Base-by-base conservation (phyloP, 768 basidiomycete genomes). In the Auricularia cornea region DNA sequence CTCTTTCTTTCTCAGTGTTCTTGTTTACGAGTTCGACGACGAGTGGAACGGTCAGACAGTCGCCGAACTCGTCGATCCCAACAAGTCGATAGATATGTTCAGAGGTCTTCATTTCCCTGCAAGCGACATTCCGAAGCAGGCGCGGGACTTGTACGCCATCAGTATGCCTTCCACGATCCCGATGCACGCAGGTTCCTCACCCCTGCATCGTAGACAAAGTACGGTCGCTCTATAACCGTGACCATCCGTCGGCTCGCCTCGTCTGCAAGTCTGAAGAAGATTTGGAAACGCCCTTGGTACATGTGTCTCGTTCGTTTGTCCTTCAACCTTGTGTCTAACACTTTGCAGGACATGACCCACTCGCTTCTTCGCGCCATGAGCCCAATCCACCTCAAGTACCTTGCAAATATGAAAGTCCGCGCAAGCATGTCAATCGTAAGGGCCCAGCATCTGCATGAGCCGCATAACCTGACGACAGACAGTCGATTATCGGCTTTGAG, bases 281-380 rank as follows among this genome's bases (percentile, higher is more conserved):
- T 72, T 78, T 94, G 5, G 81, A 87, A 56, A 73, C 74, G 4
- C 90, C 90, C 3, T 74, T 92, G 62, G 84, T 86, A 71, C 51
- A 79, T 76, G 20, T n/a, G n/a, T n/a, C n/a, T n/a, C n/a, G n/a
- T n/a, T n/a, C n/a, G n/a, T n/a, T n/a, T n/a, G n/a, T n/a, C n/a
- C n/a, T n/a, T n/a, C n/a, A n/a, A n/a, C n/a, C n/a, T n/a, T n/a
- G n/a, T n/a, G n/a, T n/a, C n/a, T n/a, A n/a, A n/a, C n/a, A n/a
- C n/a, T n/a, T n/a, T n/a, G n/a, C 63, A 88, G 82, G 84, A 92
- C 69, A 90, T 92, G 89, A 91, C 90, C 0, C 88, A 92, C 72
- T 89, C 85, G 62, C 89, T 88, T 67, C 76, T 92, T 11, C 83
- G 90, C n/a, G 89, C 90, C 0, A 92, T 94, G 90, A 88, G 87